Base-by-base conservation (phyloP, 257 asterid genomes). In the Solanum ossicruentum region DNA sequence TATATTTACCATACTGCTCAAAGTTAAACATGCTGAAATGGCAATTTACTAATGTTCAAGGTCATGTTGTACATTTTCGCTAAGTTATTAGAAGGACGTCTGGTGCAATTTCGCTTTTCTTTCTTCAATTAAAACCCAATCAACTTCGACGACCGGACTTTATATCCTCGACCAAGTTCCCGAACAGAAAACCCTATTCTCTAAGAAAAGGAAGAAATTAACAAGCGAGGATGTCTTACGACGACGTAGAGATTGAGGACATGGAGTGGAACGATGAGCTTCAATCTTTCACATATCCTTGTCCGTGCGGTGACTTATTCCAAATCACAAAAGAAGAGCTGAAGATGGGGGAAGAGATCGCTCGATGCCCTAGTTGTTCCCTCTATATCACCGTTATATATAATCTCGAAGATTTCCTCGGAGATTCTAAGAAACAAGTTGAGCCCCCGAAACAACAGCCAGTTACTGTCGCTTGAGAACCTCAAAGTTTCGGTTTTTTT, bases 251-350 rank as follows among this genome's bases (percentile, higher is more conserved):
- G 92, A 96, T 96, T 83, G 99, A 96, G 85, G 98, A 96, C 86
- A 96, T 96, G 99, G 99, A 96, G 90, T 96, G 99, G 99, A 91
- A 93, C 88, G 89, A 96, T 39, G 95, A 91, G 90, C 89, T 96
- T 28, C 85, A 93, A 83, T 89, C 99, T 6, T 96, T 79, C 89
- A 96, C 98, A 1, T 96, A 96, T 83, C 99, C 99, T 1, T 96
- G 99, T 47, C 99, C 98, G 4, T 96, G 99, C 87, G 98, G 98
- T 52, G 99, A 96, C 90, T 91, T 96, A 1, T 96, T 96, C 85
- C 98, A 93, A 86, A 96, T 96, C 20, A 92, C 98, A 12, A 93
- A 91, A 71, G 97, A 96, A 87, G 99, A 96, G 5, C 90, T 96
- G 8, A 91, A 90, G 20, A 82, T 92, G 47, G 99, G 99, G 45